These are phyloP conservation scores for Chalciporus pseudorubinellus DNA, from an alignment of 768 basidiomycete genomes.

Conservation along the genomic window DNA sequence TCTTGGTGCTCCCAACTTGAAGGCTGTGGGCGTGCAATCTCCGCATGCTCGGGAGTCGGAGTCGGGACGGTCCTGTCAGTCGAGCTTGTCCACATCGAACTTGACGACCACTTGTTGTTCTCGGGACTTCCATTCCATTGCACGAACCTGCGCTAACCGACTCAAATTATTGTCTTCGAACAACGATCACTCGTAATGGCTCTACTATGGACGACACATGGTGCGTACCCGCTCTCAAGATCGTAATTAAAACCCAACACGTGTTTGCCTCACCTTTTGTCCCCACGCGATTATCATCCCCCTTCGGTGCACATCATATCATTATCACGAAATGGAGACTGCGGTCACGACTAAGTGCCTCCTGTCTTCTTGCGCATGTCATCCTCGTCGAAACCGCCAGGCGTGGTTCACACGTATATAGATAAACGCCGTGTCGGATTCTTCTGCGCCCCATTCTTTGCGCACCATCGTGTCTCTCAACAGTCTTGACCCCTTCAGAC, in stretches of 20 bases:
- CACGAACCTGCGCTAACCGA: constrained; percentile 15
- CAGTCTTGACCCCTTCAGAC: constrained; percentile 10
- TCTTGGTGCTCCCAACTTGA: constrained; percentile 4
- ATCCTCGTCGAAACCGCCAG: constrained; percentile 37
- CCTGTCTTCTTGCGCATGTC: constrained; percentile 29
- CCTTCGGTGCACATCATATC: constrained; percentile 32
- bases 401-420: constrained; percentile 30
- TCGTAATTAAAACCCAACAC: constrained; percentile 20
- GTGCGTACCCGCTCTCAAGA: constrained; percentile 14
- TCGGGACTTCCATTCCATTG: constrained; percentile 3
- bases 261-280: constrained; percentile 29
- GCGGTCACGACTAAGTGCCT: constrained; percentile 15
- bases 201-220: constrained; percentile 6
- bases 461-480: constrained; percentile 14
- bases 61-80: too few relatives aligned
- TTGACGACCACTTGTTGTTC: constrained; percentile 1
- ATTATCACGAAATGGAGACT: constrained; percentile 20
- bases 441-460: constrained; percentile 20
- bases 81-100: neutral
- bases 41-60: constrained; percentile 12
- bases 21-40: constrained; percentile 23
- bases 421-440: constrained; percentile 22
- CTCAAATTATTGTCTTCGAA: neutral
- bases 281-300: constrained; percentile 37
- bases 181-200: neutral